Evolutionary conservation across 306 rosid species (phyloP), one percentile per base, ranked within the genome.

Genomic region (Luffa aegyptiaca): DNA sequence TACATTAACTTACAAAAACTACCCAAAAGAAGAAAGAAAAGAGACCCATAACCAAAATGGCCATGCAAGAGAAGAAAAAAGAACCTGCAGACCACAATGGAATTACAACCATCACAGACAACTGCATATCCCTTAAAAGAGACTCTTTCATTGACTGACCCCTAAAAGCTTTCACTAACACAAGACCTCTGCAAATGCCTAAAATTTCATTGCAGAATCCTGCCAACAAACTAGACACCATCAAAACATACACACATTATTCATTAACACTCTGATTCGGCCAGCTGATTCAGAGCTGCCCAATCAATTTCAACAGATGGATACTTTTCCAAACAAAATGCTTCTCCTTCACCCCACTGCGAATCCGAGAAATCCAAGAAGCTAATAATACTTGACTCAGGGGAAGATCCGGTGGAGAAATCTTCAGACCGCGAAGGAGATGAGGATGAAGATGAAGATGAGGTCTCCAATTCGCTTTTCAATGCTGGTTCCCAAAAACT

Each of bases 301-400:
- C 97, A 95, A 72, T 93, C 99, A 80, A 93, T 95, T 85, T 95
- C 99, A 72, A 90, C 88, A 0, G 99, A 93, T 81, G 97, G 96
- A 74, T 10, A 93, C 88, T 93, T 95, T 76, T 86, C 94, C 88
- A 93, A 79, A 79, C 89, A 86, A n/a, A 88, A 90, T 33, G 65
- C 82, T 48, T 82, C 84, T 0, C 21, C 83, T 21, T 88, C 90
- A 8, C 85, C 91, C 89, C 90, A 89, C 20, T 80, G 78, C 41
- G 76, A 83, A 82, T 83, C 89, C 1, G 89, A 71, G 81, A 94
- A 89, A 81, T 90, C 86, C 41, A 92, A 81, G 81, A 90, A 82
- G 42, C 88, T 81, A 10, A 89, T 76, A 59, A 89, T 76, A 59
- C 81, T 85, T 0, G 97, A 92, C 80, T 94, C 91, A 41, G 98